Percentiles rank a stretch among this genome's conserved stretches.
Evolutionary conservation across 2,329 filamentous ascomycete species (phyloP).

Genomic region (Metarhizium sp.): DNA sequence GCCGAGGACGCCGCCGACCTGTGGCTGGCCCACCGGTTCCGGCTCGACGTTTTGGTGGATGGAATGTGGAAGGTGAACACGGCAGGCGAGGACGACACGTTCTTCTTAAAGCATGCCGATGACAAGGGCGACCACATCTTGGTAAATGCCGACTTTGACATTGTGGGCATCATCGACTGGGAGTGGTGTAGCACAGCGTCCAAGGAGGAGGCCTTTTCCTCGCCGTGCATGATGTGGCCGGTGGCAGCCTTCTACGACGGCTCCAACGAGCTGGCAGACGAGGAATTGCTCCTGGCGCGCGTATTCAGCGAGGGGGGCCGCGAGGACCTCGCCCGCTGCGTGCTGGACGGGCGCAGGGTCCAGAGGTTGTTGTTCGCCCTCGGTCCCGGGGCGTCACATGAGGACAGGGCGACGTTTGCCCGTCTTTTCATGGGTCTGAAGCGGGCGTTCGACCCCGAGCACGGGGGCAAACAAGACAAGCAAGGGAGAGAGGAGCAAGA

Average conservation of each 20-base stretch:
- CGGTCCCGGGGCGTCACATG: slow-evolving; percentile 2
- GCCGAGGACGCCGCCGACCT: slow-evolving; percentile 11
- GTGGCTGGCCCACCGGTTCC: slow-evolving; percentile 8
- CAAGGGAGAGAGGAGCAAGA: too few species aligned
- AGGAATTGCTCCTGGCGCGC: slow-evolving; percentile 7
- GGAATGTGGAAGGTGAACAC: background rate
- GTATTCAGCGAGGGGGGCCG: slow-evolving; percentile 8
- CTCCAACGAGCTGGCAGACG: slow-evolving; percentile 9
- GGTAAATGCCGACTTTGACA: slow-evolving; percentile 29
- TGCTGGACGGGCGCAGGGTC: slow-evolving; percentile 7
- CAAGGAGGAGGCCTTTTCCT: slow-evolving; percentile 21
- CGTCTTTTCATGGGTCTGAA: background rate
- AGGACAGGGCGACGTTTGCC: background rate
- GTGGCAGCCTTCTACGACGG: slow-evolving; percentile 22
- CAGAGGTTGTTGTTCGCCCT: slow-evolving; percentile 12
- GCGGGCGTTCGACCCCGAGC: background rate
- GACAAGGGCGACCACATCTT: slow-evolving; percentile 37
- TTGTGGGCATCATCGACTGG: slow-evolving; percentile 24
- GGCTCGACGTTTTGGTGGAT: background rate
- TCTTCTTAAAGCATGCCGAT: slow-evolving; percentile 34
- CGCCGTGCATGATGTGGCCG: slow-evolving; percentile 25
- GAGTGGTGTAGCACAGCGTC: slow-evolving; percentile 14
- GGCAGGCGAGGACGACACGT: slow-evolving; percentile 8
- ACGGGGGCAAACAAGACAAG: background rate
- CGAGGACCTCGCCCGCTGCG: slow-evolving; percentile 10